Evolutionary conservation across 2,329 filamentous ascomycete genomes (phyloP).

Genomic region (Botrytis aclada): DNA sequence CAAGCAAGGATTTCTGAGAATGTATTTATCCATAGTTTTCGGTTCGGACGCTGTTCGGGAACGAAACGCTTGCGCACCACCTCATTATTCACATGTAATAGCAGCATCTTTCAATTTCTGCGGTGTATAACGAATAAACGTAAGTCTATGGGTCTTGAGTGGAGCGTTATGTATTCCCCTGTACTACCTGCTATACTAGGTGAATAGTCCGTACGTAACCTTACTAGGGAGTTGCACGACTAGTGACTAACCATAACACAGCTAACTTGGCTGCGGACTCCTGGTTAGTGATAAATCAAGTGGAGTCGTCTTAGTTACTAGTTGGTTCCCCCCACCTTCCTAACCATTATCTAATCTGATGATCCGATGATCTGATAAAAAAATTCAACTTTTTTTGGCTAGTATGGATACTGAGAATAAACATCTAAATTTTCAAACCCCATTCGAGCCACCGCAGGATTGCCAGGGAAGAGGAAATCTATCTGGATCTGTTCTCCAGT

Average conservation of each 20-base stretch:
- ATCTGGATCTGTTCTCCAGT: background rate
- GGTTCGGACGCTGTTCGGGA: background rate
- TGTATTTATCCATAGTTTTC: background rate
- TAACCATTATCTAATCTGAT: conserved; percentile 24
- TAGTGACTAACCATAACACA: background rate
- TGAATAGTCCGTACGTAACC: background rate
- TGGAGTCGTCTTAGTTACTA: background rate
- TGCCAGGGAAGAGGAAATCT: background rate
- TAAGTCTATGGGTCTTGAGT: background rate
- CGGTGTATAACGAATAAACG: background rate
- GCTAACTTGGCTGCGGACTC: background rate
- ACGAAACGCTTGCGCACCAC: background rate
- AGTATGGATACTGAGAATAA: background rate
- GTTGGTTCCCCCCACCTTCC: background rate
- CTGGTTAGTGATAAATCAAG: background rate
- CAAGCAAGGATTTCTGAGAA: background rate
- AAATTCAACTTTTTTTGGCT: background rate
- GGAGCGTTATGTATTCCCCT: background rate
- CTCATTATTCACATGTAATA: conserved; percentile 9
- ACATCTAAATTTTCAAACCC: background rate
- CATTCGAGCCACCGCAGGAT: background rate
- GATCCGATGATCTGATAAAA: conserved; percentile 19
- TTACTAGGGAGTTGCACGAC: background rate
- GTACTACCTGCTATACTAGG: conserved; percentile 3
- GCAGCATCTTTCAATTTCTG: background rate